Conservation (phyloP, 768 basidiomycete species). For the Gyrodon lividus region DNA sequence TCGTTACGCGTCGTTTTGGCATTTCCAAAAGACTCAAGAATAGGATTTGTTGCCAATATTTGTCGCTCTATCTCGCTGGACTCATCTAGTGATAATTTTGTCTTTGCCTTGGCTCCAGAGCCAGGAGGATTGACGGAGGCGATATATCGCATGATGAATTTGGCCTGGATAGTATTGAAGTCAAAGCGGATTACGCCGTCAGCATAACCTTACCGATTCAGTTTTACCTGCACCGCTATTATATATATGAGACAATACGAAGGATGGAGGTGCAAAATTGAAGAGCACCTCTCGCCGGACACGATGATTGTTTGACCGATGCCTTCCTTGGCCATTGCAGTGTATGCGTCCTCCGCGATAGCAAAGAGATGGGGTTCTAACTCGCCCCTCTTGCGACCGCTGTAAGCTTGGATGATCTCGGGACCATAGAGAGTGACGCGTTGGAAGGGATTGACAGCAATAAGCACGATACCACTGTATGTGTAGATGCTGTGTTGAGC, state of each 20-base stretch:
- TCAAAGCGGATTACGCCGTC: not conserved
- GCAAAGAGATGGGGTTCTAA: conserved; percentile 98
- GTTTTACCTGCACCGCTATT: conserved; percentile 98
- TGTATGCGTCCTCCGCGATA: conserved; percentile 98
- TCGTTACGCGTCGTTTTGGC: conserved; percentile 99
- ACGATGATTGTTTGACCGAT: conserved; percentile 99
- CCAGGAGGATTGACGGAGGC: conserved; percentile 92
- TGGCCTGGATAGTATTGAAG: conserved; percentile 55
- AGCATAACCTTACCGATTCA: conserved; percentile 67
- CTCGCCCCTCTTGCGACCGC: conserved; percentile 87
- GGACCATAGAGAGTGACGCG: conserved; percentile 96
- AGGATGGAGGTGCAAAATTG: not conserved
- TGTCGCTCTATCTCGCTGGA: conserved; percentile 95
- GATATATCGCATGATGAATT: conserved; percentile 99
- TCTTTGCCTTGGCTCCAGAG: conserved; percentile 56
- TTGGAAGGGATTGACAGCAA: conserved; percentile 98
- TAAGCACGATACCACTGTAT: conserved; percentile 97
- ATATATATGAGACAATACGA: conserved; percentile 10
- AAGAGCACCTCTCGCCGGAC: conserved; percentile 86
- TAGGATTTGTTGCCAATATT: conserved; percentile 98
- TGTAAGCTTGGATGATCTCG: conserved; percentile 96
- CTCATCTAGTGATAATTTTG: conserved; percentile 76
- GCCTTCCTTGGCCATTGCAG: conserved; percentile 91
- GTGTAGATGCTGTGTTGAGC: conserved; percentile 97
- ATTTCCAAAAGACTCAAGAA: conserved; percentile 98